A percentile compares a stretch with the other conserved stretches of the same genome.
Conservation (phyloP, 176 grass and related monocot genomes). For the Pontederia crassipes region DNA sequence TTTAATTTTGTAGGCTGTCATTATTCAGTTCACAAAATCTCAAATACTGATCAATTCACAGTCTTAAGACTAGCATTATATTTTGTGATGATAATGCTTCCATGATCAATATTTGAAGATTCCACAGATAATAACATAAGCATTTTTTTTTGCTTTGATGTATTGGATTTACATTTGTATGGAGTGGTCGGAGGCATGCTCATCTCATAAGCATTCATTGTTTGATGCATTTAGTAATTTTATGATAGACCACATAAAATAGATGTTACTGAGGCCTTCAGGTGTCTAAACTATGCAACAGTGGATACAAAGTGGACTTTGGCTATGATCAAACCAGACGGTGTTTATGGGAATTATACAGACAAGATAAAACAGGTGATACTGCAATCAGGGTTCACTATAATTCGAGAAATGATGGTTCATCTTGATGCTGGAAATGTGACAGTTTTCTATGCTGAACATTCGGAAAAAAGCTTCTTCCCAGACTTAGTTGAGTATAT, state of each 20-base stretch:
- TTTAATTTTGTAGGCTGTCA: too few relatives aligned
- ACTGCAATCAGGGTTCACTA: slow-evolving; percentile 54
- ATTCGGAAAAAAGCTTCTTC: slow-evolving; percentile 73
- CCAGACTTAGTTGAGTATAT: slow-evolving; percentile 63
- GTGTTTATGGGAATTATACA: slow-evolving; percentile 45
- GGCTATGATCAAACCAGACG: slow-evolving; percentile 85
- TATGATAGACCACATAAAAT: too few relatives aligned
- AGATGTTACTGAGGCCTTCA: slow-evolving; percentile 1
- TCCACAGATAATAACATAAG: too few relatives aligned
- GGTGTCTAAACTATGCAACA: slow-evolving; percentile 34
- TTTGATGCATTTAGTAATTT: background rate
- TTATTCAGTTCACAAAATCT: too few relatives aligned
- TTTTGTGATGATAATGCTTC: too few relatives aligned
- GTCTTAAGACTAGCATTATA: too few relatives aligned
- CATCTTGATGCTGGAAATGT: slow-evolving; percentile 43
- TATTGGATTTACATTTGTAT: too few relatives aligned
- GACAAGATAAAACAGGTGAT: slow-evolving; percentile 54
- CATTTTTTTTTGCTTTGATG: too few relatives aligned
- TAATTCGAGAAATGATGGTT: slow-evolving; percentile 34
- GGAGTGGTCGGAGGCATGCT: too few relatives aligned
- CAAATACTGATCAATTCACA: too few relatives aligned
- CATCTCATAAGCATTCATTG: background rate
- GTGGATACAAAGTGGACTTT: slow-evolving; percentile 48
- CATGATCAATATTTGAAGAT: too few relatives aligned
- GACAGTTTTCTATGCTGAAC: slow-evolving; percentile 63